phyloP scores from a whole-genome alignment of 2,329 filamentous ascomycete species.

The Tolypocladium album region DNA sequence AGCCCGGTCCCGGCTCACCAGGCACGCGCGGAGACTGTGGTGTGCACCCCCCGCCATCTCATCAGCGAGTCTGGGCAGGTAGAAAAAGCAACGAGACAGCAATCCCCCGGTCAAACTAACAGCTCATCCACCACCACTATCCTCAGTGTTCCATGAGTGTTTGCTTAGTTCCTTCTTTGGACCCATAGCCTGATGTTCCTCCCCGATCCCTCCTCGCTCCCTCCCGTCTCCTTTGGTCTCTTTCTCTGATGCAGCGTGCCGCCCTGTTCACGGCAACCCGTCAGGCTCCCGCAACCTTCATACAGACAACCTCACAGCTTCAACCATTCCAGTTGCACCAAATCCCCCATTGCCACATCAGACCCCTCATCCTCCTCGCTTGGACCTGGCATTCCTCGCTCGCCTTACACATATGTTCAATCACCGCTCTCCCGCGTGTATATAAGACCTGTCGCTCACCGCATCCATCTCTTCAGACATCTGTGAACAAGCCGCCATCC shows the following conservation, averaged over 20 bases:
- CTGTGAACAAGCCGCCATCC: conserved; percentile 4
- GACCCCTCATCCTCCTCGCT: background rate
- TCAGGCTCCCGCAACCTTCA: background rate
- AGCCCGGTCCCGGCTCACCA: background rate
- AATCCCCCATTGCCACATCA: conserved; percentile 6
- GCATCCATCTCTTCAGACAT: conserved; percentile 1
- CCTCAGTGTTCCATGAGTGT: background rate
- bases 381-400: conserved; percentile 3
- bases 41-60: background rate
- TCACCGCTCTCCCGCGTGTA: background rate
- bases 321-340: conserved; percentile 5
- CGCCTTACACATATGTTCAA: conserved; percentile 1
- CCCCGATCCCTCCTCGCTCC: background rate
- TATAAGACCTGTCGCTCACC: conserved; percentile 5
- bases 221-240: background rate
- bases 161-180: background rate
- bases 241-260: conserved; percentile 2
- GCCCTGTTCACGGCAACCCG: background rate
- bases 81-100: conserved; percentile 2
- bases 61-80: background rate
- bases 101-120: background rate
- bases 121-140: background rate
- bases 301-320: conserved; percentile 1
- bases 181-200: background rate
- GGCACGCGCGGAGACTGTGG: background rate